Base-by-base conservation (phyloP, 441 rosid species). In the Pelargonium citronellum region DNA sequence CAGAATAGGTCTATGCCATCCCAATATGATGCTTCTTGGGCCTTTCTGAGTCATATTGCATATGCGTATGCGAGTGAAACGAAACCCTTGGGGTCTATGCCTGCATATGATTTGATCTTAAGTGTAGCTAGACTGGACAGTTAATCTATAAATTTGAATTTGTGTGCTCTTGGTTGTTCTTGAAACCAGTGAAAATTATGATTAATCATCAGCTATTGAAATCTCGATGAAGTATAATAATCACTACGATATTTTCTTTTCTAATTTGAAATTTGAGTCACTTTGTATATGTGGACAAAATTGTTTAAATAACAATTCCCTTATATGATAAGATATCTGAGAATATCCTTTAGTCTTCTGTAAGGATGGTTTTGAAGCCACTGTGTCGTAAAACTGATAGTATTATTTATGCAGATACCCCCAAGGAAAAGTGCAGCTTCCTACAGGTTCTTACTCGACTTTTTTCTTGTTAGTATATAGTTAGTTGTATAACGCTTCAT, bases 351-450 rank as follows among this genome's bases (percentile, higher is more conserved):
- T 19, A 30, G 37, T 30, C 37, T 30, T 64, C 2, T 9, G 16
- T 2, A 22, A 10, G 46, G 19, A 17, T 53, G 16, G 60, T 6
- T 43, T 1, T 57, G 60, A 63, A 12, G 43, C 62, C 1, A 17
- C 49, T 55, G 3, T 17, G 13, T 49, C 51, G 6, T 69, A 11
- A 43, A 67, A 67, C 71, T 78, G 53, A 64, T 75, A 62, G 39
- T 67, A 69, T 67, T 84, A 64, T 62, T 69, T 82, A 63, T 87
- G 94, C 93, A 91, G 99, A 94, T 94, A 86, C 97, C 99, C 64
- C 96, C 99, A 3, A 79, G 99, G 78, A 90, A 87, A 86, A 94
- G 82, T 74, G 95, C 97, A 67, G 97, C 95, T 74, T 90, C 99
- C 19, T 90, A 91, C 96, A 91, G 97, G 99, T 94, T 64, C 37